Evolutionary conservation across 1,284 basidiomycete genomes (phyloP), one percentile per base, ranked within the genome.

Genomic region (Marasmius fiardii): DNA sequence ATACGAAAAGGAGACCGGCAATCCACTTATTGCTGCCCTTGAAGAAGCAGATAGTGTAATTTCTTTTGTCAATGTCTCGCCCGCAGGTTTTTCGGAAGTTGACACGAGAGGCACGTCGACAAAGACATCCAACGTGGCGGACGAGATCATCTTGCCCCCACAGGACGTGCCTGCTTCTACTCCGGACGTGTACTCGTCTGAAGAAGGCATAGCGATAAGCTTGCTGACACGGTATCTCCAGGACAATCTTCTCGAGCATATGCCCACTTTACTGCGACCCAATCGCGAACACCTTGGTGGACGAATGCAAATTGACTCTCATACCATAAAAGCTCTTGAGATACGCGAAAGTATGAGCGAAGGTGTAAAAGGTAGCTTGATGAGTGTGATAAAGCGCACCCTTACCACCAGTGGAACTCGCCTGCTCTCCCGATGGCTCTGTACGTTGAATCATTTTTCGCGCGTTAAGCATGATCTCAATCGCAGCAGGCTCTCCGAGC

Each of bases 301-400:
- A 23, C 78, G 85, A 28, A 93, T 95, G 91, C 90, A 93, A 64
- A 94, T 96, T 58, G 93, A 96, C 68, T 83, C 90, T 1, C 88
- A 95, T 67, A 96, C 95, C 1, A 85, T 96, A 64, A 89, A 88
- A 63, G 90, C 91, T 7, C 82, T 97, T 21, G 94, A 98, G 71
- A 90, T 98, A 55, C 79, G 86, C 28, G 91, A 95, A 70, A 81
- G 82, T 20, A 76, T 88, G 34, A 78, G 86, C 31, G 89, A 92
- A 59, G 91, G 89, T 0, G 69, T 74, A 1, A 79, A 79, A 51
- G 93, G 94, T 0, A 95, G 89, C 57, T 74, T 98, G 43, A 65
- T 95, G 28, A 90, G 83, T 57, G 85, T 85, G 18, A 77, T 96
- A 56, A 90, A 88, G 61, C 80, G 90, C 41, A 96, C 94, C 0